Evolutionary conservation across 768 basidiomycete genomes (phyloP).

Genomic region (Boletus speciosus): DNA sequence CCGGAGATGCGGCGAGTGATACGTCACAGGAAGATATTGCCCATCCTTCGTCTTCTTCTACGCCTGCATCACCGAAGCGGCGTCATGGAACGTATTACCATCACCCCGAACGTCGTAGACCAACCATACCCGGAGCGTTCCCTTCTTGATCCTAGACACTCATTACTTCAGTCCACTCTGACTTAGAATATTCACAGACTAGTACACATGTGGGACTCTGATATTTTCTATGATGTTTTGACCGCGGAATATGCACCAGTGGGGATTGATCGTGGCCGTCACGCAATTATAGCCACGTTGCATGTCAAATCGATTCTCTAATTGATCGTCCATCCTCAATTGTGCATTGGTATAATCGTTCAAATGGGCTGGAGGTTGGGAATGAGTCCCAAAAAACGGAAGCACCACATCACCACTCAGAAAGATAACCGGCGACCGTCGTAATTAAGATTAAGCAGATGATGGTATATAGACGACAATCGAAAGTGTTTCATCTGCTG

Average conservation of each 20-base stretch:
- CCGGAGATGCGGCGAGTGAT: slow-evolving; percentile 13
- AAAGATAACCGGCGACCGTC: not conserved
- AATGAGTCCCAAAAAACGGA: no score
- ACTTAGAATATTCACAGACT: slow-evolving; percentile 1
- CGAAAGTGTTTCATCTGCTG: slow-evolving; percentile 11
- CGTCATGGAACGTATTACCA: slow-evolving; percentile 82
- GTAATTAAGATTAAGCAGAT: slow-evolving; percentile 27
- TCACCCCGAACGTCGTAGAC: slow-evolving; percentile 66
- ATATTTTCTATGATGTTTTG: not conserved
- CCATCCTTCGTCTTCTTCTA: slow-evolving; percentile 15
- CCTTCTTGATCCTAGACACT: slow-evolving; percentile 10
- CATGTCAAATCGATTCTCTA: not conserved
- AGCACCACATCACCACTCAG: no score
- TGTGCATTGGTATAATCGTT: not conserved
- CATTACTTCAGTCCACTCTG: not conserved
- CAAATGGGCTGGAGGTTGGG: no score
- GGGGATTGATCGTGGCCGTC: not conserved
- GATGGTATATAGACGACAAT: slow-evolving; percentile 19
- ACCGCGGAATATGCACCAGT: not conserved
- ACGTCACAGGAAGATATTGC: slow-evolving; percentile 26
- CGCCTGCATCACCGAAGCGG: slow-evolving; percentile 42
- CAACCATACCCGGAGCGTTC: slow-evolving; percentile 61
- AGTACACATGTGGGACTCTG: not conserved
- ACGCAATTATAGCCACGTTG: not conserved
- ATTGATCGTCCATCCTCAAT: not conserved